phyloP scores from a whole-genome alignment of 164 flowering plant species.

The Stephania japonica region DNA sequence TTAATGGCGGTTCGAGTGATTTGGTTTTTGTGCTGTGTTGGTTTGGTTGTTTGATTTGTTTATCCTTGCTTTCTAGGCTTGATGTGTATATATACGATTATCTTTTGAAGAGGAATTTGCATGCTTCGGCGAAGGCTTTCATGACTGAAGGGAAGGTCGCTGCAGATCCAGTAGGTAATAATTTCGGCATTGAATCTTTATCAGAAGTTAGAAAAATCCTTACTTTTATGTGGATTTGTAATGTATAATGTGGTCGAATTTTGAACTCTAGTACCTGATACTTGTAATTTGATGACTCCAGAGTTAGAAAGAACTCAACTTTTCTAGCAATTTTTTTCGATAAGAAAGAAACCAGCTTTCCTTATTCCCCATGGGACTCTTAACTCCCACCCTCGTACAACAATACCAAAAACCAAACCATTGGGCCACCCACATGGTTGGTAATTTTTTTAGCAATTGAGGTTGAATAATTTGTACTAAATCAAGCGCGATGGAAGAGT shows the following conservation, averaged over 20 bases:
- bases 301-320: background rate
- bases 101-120: conserved; percentile 69
- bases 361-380: too few species aligned
- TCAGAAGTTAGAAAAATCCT: background rate
- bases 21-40: background rate
- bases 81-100: conserved; percentile 92
- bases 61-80: conserved; percentile 45
- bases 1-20: background rate
- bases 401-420: too few species aligned
- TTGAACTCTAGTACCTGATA: background rate
- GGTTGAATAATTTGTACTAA: background rate
- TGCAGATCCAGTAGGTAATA: conserved; percentile 81
- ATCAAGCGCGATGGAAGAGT: too few species aligned
- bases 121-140: conserved; percentile 80
- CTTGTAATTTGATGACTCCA: background rate
- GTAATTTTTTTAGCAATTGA: background rate
- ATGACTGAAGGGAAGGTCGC: conserved; percentile 89
- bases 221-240: background rate
- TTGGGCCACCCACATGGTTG: too few species aligned
- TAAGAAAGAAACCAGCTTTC: too few species aligned
- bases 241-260: background rate
- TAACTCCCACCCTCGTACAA: too few species aligned
- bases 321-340: background rate
- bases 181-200: background rate
- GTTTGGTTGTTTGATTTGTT: conserved; percentile 4